Percentiles rank a stretch among this genome's conserved stretches.
phyloP scores from a whole-genome alignment of 306 rosid genomes.

The Crotalaria pallida region DNA sequence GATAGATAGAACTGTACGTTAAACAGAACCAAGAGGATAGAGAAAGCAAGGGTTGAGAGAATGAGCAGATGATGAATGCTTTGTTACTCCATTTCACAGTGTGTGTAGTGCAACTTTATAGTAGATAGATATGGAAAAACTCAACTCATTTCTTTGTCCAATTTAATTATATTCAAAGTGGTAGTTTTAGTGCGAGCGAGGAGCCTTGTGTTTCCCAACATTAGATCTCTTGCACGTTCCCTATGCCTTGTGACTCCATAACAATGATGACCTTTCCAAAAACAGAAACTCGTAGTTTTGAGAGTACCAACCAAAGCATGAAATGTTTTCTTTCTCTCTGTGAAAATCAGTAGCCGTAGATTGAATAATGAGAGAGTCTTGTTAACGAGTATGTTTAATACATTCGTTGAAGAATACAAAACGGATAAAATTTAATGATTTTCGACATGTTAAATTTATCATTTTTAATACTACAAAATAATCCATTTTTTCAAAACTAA shows the following conservation, averaged over 20 bases:
- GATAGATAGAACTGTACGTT: slow-evolving; percentile 17
- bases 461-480: too few relatives aligned
- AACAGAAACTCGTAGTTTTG: slow-evolving; percentile 31
- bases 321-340: slow-evolving; percentile 14
- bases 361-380: too few relatives aligned
- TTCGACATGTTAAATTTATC: too few relatives aligned
- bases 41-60: slow-evolving; percentile 18
- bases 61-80: background rate
- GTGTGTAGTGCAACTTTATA: background rate
- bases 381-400: too few relatives aligned
- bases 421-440: too few relatives aligned
- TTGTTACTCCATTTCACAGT: background rate
- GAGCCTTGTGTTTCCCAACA: slow-evolving; percentile 26
- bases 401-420: too few relatives aligned
- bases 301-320: slow-evolving; percentile 34
- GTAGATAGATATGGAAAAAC: background rate
- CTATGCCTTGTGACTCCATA: slow-evolving; percentile 44
- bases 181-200: slow-evolving; percentile 23
- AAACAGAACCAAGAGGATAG: slow-evolving; percentile 22
- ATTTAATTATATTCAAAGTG: slow-evolving; percentile 19
- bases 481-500: too few relatives aligned
- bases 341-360: slow-evolving; percentile 11
- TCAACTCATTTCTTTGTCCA: background rate
- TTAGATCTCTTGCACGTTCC: slow-evolving; percentile 58
- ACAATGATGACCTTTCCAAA: slow-evolving; percentile 49